Conservation (phyloP, 1,284 basidiomycete genomes). For the Salmacisia buchloeana region DNA sequence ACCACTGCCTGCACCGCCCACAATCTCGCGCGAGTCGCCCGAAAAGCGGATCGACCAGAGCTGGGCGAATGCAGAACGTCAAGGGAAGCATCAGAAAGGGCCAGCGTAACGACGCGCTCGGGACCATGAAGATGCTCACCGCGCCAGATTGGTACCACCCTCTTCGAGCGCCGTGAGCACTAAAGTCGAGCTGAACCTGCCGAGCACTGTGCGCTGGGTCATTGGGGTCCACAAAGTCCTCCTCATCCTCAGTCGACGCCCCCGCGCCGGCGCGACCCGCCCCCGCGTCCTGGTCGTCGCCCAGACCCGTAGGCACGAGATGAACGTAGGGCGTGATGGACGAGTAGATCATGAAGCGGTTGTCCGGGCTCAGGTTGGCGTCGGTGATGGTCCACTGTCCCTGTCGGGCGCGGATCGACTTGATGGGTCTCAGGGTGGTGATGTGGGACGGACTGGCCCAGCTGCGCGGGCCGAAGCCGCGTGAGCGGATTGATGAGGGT, state of each 20-base stretch:
- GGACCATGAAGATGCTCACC: slow-evolving; percentile 21
- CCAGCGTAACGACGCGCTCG: not conserved
- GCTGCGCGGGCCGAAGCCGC: not conserved
- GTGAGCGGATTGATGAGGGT: not conserved
- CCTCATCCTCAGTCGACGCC: slow-evolving; percentile 9
- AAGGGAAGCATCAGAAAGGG: not conserved
- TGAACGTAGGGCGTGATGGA: slow-evolving; percentile 62
- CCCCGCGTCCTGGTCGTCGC: slow-evolving; percentile 57
- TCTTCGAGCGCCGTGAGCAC: slow-evolving; percentile 51
- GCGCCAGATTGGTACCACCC: slow-evolving; percentile 29
- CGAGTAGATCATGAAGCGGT: slow-evolving; percentile 85
- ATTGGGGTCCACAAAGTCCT: slow-evolving; percentile 17
- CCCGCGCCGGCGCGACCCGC: not conserved
- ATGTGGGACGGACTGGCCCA: not conserved
- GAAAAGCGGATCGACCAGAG: slow-evolving; percentile 94
- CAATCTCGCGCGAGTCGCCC: slow-evolving; percentile 86
- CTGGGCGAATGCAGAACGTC: slow-evolving; percentile 28
- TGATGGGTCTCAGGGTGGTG: slow-evolving; percentile 41
- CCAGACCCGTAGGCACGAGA: slow-evolving; percentile 66
- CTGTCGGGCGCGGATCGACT: slow-evolving; percentile 39
- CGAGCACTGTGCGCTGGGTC: slow-evolving; percentile 20
- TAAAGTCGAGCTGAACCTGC: slow-evolving; percentile 49
- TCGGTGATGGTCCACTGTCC: slow-evolving; percentile 57
- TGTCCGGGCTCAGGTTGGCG: slow-evolving; percentile 84
- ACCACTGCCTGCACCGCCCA: slow-evolving; percentile 60